A percentile compares a stretch with the other conserved stretches of the same genome.
These are phyloP conservation scores for Solanum bulbocastanum DNA, from an alignment of 257 asterid species.

Conservation along the genomic window DNA sequence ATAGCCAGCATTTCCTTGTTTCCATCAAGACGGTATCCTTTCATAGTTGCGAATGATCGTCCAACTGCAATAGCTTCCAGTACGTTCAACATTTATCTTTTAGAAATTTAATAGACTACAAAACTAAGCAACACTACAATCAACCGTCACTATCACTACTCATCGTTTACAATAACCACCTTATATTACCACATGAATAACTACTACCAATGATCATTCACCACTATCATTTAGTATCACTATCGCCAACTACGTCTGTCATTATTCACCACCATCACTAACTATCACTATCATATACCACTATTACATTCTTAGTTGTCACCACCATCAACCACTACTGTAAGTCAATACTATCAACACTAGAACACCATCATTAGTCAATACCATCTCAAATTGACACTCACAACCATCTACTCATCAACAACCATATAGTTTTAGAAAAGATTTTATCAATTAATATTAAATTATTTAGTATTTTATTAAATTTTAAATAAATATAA, in stretches of 20 bases:
- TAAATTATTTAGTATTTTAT: not conserved
- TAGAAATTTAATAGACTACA: not conserved
- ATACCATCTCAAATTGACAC: not conserved
- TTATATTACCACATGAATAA: not conserved
- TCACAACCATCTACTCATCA: not conserved
- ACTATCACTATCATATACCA: not conserved
- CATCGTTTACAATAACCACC: not conserved
- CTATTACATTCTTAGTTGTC: not conserved
- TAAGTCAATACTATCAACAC: not conserved
- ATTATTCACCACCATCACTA: not conserved
- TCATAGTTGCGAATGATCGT: slow-evolving; percentile 26
- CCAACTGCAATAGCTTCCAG: slow-evolving; percentile 49
- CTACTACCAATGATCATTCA: not conserved
- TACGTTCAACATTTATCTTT: not conserved
- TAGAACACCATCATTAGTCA: not conserved
- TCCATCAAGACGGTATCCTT: slow-evolving; percentile 36
- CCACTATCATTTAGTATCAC: not conserved
- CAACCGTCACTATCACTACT: not conserved
- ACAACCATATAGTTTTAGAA: not conserved
- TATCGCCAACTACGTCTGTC: not conserved
- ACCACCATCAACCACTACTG: not conserved
- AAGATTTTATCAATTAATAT: too few relatives aligned
- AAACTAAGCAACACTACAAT: not conserved
- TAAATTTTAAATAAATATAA: not conserved
- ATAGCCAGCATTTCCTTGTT: slow-evolving; percentile 39